Conservation (phyloP, 2,329 filamentous ascomycete genomes). For the Cryoendolithus antarcticus region DNA sequence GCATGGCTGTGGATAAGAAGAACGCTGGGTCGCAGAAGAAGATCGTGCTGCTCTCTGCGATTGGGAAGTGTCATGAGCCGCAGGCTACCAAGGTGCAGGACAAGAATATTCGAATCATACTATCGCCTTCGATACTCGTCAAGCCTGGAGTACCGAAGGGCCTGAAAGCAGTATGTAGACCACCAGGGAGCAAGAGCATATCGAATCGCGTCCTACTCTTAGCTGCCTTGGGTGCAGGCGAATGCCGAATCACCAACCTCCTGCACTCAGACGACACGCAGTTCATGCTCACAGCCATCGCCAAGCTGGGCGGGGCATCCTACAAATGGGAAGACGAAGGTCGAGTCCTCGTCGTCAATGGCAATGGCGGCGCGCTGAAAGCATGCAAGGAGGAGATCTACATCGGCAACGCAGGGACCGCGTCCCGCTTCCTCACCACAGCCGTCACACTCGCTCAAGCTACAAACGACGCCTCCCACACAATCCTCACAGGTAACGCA, state of each 20-base stretch:
- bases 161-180: conserved; percentile 63
- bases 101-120: conserved; percentile 64
- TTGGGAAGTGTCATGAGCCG: conserved; percentile 77
- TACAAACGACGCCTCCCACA: conserved; percentile 48
- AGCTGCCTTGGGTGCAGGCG: conserved; percentile 75
- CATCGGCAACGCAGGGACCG: conserved; percentile 91
- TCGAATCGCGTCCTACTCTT: conserved; percentile 93
- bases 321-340: conserved; percentile 93
- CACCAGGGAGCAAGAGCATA: conserved; percentile 93
- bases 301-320: conserved; percentile 68
- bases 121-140: conserved; percentile 68
- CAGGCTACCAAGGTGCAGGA: conserved; percentile 86
- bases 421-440: conserved; percentile 86
- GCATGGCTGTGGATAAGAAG: conserved; percentile 99
- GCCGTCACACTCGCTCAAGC: conserved; percentile 74
- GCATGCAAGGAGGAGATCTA: conserved; percentile 71
- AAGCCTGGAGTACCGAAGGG: conserved; percentile 55
- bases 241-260: conserved; percentile 80
- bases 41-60: conserved; percentile 80
- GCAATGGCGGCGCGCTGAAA: conserved; percentile 73
- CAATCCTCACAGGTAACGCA: conserved; percentile 80
- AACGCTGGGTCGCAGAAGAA: conserved; percentile 94
- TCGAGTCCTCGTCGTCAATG: conserved; percentile 77
- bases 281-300: conserved; percentile 90
- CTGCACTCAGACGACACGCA: conserved; percentile 95